Base-by-base conservation (phyloP, 164 flowering plant species). In the Piper longum region DNA sequence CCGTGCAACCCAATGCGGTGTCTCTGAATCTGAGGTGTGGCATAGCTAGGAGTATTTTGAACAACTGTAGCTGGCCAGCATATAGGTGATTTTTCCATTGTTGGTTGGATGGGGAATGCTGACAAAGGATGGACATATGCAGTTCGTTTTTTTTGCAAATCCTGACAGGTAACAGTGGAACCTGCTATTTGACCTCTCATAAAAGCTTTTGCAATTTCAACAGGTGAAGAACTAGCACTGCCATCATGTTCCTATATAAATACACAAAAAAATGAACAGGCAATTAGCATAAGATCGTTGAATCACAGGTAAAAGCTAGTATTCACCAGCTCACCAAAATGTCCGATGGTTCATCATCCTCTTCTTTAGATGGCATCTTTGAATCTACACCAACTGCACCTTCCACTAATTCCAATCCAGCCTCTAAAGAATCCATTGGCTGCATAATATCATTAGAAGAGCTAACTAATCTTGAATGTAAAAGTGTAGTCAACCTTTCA, bases 171-270 rank as follows among this genome's bases (percentile, higher is more conserved):
- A 44, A 61, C 45, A 62, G 77, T 78, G 45, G 45, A 41, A 26
- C 79, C 91, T 43, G 81, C 67, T 59, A 75, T 66, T 51, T 80
- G 81, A 70, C 67, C 56, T 57, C 80, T 82, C 97, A 91, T 91
- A 70, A 81, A 91, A 61, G 96, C 96, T 78, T 76, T 87, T 59
- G 97, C 97, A 80, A 89, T 80, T 4, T 95, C 97, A 70, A 85
- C 69, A 14, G 99, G 99, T 41, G 97, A 88, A 59, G 87, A 78
- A 69, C 86, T 82, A 71, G 78, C 77, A 63, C 75, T 83, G 74
- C 79, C 82, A 74, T 80, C 82, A 73, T 4, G 70, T 54, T 66
- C 48, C 96, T 90, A 76, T 61, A 71, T 64, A 65, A 18, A 43
- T 43, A 45, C 7, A 60, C 43, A 43, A 57, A 9, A 56, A 54